A percentile compares a stretch with the other conserved stretches of the same genome.
phyloP scores from a whole-genome alignment of 2,329 filamentous ascomycete genomes.

The Apiospora phragmitis region DNA sequence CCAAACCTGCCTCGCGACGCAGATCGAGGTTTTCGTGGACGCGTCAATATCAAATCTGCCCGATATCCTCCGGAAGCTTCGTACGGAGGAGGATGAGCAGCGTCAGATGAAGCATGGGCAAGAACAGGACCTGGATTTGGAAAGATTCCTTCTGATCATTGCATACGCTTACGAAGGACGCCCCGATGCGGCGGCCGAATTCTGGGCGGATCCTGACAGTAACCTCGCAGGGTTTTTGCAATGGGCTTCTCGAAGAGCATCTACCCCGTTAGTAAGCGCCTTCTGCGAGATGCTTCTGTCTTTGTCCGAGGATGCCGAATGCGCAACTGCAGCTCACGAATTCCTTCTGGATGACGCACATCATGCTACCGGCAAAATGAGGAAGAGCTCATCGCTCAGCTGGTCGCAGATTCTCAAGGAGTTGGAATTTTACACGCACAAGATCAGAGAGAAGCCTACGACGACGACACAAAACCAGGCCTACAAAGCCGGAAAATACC shows the following conservation, averaged over 20 bases:
- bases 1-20: constrained; percentile 71
- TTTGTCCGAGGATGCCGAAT: constrained; percentile 79
- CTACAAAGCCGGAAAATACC: constrained; percentile 60
- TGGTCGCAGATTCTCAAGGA: constrained; percentile 94
- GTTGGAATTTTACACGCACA: constrained; percentile 78
- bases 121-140: constrained; percentile 73
- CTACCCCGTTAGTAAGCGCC: constrained; percentile 91
- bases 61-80: constrained; percentile 82
- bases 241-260: constrained; percentile 94
- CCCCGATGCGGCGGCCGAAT: constrained; percentile 79
- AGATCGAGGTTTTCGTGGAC: constrained; percentile 85
- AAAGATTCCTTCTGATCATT: constrained; percentile 89
- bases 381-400: constrained; percentile 80
- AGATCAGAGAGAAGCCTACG: constrained; percentile 71
- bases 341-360: constrained; percentile 87
- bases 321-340: constrained; percentile 80
- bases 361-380: constrained; percentile 73
- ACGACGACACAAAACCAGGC: constrained; percentile 46
- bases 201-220: constrained; percentile 90
- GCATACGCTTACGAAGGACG: constrained; percentile 88
- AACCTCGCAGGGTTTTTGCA: constrained; percentile 93
- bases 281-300: constrained; percentile 96
- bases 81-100: constrained; percentile 88
- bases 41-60: constrained; percentile 95
- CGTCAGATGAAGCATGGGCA: constrained; percentile 65